Base-by-base conservation (phyloP, 495 filamentous ascomycete genomes). In the Apodospora peruviana region DNA sequence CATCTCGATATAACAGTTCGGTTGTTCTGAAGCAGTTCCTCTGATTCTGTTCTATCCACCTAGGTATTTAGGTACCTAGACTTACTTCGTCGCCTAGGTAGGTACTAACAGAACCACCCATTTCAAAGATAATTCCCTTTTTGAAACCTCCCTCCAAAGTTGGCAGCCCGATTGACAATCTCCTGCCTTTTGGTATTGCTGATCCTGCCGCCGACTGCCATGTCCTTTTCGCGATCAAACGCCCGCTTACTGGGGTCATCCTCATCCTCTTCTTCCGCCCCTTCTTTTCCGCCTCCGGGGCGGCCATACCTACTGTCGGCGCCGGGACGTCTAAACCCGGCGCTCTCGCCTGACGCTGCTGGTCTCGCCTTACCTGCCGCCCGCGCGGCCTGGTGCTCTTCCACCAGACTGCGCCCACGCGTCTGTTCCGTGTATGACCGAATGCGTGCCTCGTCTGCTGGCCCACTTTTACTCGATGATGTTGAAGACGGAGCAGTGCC, bases 201-300 rank as follows among this genome's bases (percentile, higher is more conserved):
- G 35, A 96, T 78, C 61, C 80, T 82, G 2, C 82, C 79, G 10
- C 84, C 83, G 9, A 84, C 72, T 40, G 79, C 85, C 76, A 98
- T 93, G 67, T 98, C 93, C 74, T 96, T 98, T 69, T 98, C 90
- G 39, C 80, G 75, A 69, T 96, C 90, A 72, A 96, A 98, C 8
- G 82, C 84, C 51, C 93, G 74, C 64, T 81, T 81, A 59, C 87
- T 94, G 19, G 93, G 93, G 64, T 98, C 91, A 71, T 98, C 91
- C 23, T 93, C 88, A 45, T 87, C 79, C 55, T 86, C 79, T 20
- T 77, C 72, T 19, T 67, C 86, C 50, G 86, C 76, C 53, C 82
- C 78, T 20, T 73, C 71, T 10, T 60, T 65, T n/a, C 51, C 20
- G 9, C 39, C 55, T 1, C 20, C 27, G 42, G 39, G 10, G 42